These are phyloP conservation scores for Yarrowia porcina DNA, from an alignment of 805 yeast genomes.

Conservation along the genomic window DNA sequence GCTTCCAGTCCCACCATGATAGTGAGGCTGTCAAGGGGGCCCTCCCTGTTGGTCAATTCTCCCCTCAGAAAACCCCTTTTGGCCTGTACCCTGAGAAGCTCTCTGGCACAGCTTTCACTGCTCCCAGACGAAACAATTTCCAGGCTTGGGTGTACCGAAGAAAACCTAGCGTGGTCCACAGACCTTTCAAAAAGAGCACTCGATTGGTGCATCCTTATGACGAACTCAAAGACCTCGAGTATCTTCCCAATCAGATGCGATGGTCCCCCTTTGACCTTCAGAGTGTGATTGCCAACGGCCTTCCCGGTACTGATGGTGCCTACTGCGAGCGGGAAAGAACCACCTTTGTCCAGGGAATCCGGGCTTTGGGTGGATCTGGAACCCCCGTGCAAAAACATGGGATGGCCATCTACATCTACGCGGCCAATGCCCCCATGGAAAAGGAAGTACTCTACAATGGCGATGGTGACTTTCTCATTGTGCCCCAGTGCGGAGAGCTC, in stretches of 20 bases:
- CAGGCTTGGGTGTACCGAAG: constrained; percentile 35
- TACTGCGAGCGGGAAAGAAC: constrained; percentile 13
- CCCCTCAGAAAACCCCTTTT: constrained; percentile 31
- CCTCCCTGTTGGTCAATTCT: constrained; percentile 33
- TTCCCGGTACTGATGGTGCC: background rate
- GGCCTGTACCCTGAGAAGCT: constrained; percentile 37
- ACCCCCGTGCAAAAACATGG: constrained; percentile 32
- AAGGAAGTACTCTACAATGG: constrained; percentile 32
- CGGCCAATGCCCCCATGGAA: constrained; percentile 32
- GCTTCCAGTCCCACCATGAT: constrained; percentile 33
- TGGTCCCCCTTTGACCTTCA: constrained; percentile 33
- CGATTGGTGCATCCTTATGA: background rate
- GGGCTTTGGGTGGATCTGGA: constrained; percentile 33
- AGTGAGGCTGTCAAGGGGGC: constrained; percentile 34
- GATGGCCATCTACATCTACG: constrained; percentile 32
- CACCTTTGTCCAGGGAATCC: constrained; percentile 31
- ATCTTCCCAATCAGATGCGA: constrained; percentile 34
- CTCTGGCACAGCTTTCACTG: constrained; percentile 37
- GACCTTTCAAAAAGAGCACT: constrained; percentile 26
- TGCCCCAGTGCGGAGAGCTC: constrained; percentile 33
- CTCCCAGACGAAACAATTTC: constrained; percentile 33
- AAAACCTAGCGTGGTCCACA: constrained; percentile 32
- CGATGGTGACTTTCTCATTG: constrained; percentile 36
- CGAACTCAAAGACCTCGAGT: constrained; percentile 26
- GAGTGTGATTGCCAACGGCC: background rate